Base-by-base conservation (phyloP, 2,329 filamentous ascomycete species). In the Penicillium sp. region DNA sequence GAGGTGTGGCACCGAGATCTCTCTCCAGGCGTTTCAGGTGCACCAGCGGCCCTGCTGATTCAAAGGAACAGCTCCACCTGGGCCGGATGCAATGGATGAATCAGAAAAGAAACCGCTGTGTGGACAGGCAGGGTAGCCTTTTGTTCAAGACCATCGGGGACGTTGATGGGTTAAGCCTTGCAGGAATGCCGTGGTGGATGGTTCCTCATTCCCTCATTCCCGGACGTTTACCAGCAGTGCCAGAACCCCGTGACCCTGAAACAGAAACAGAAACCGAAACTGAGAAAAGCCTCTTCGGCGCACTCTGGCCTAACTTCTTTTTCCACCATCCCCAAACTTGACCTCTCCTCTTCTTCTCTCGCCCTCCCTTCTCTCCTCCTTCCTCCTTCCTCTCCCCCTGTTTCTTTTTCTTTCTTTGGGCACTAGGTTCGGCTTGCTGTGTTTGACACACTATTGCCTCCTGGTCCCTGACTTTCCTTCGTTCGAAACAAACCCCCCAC, bases 361-460 rank as follows among this genome's bases (percentile, higher is more conserved):
- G 57, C 62, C 63, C 58, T 55, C 63, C 62, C 50, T 55, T 64
- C 65, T 45, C 58, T 45, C 58, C 60, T 59, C 61, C 66, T 52
- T 55, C 54, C 54, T 41, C 45, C 38, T 57, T 48, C 56, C 53
- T 59, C 62, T 58, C 51, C 54, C 59, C 63, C 60, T 60, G 60
- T 64, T 63, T 59, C 20, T 22, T 60, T 70, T 67, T 49, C 64
- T 62, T 62, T 62, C 62, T 67, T 66, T 62, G 66, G 69, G 65
- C 53, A 60, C 57, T 41, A 58, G 64, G 59, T 43, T 35, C 62
- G 72, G 68, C 69, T 71, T 73, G 72, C 66, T 75, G 76, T 78
- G 76, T 78, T 78, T 78, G 76, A 79, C 75, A 79, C 76, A 78
- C 76, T 74, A 70, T 71, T 73, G 74, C 73, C 69, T 69, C 66